Percentiles rank a stretch among this genome's conserved stretches.
Conservation (phyloP, 1,139 yeast genomes). For the Lodderomyces theae region DNA sequence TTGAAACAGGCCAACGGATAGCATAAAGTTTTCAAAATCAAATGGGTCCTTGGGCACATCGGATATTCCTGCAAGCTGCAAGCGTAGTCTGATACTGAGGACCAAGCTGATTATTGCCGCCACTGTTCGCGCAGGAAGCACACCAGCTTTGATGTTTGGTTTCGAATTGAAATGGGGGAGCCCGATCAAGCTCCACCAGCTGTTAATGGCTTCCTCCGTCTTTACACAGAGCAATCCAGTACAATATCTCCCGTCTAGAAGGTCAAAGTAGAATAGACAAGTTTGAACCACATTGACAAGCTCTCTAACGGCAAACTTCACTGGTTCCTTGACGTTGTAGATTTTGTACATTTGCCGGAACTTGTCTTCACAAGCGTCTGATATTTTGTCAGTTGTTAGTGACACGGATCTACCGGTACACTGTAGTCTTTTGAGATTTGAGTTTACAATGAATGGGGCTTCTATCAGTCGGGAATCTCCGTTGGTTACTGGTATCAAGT, state of each 20-base stretch:
- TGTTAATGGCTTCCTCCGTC: constrained; percentile 66
- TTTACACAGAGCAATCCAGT: constrained; percentile 82
- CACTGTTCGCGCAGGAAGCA: constrained; percentile 64
- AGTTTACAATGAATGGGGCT: constrained; percentile 64
- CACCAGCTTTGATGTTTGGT: constrained; percentile 48
- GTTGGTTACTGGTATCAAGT: constrained; percentile 64
- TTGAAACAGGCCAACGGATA: constrained; percentile 57
- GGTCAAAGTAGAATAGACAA: constrained; percentile 71
- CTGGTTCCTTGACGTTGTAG: constrained; percentile 43
- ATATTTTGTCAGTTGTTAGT: constrained; percentile 56
- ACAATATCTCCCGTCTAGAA: constrained; percentile 65
- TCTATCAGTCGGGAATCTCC: constrained; percentile 59
- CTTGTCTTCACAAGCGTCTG: constrained; percentile 80
- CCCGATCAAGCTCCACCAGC: constrained; percentile 86
- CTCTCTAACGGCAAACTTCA: constrained; percentile 70
- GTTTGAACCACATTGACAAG: constrained; percentile 73
- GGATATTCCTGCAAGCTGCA: constrained; percentile 66
- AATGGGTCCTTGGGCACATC: constrained; percentile 86
- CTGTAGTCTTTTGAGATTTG: constrained; percentile 69
- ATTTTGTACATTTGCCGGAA: constrained; percentile 74
- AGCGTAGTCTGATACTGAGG: constrained; percentile 61
- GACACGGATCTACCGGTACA: constrained; percentile 87
- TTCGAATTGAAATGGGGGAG: constrained; percentile 53
- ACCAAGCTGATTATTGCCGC: constrained; percentile 63
- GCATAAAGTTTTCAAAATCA: constrained; percentile 64